Conservation (phyloP, 2,329 filamentous ascomycete genomes). For the Beauveria sp. region DNA sequence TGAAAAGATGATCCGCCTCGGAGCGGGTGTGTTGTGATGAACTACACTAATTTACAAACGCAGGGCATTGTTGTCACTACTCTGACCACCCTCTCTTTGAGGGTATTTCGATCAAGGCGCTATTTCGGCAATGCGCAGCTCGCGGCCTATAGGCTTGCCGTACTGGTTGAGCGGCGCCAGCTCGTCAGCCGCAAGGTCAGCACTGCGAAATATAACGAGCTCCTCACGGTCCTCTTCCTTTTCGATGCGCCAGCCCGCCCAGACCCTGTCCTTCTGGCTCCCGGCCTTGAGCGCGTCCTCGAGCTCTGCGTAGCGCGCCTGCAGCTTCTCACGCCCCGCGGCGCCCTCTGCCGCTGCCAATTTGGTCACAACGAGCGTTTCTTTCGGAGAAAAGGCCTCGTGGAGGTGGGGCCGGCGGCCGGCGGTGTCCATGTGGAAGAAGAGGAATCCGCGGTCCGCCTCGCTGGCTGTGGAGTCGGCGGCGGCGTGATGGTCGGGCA, state of each 20-base stretch:
- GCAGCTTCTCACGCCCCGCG: conserved; percentile 24
- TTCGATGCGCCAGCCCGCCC: conserved; percentile 36
- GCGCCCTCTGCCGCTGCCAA: conserved; percentile 25
- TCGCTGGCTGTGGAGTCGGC: conserved; percentile 23
- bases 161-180: conserved; percentile 17
- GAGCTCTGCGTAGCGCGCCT: conserved; percentile 24
- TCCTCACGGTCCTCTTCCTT: conserved; percentile 26
- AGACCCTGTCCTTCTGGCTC: conserved; percentile 24
- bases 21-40: neutral
- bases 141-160: neutral
- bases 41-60: conserved; percentile 1
- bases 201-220: conserved; percentile 33
- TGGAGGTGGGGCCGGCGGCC: conserved; percentile 18
- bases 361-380: conserved; percentile 28
- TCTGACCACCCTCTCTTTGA: neutral
- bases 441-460: conserved; percentile 21
- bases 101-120: neutral
- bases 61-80: neutral
- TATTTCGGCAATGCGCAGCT: conserved; percentile 1
- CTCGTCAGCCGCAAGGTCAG: conserved; percentile 27
- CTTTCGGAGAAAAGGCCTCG: conserved; percentile 18
- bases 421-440: conserved; percentile 35
- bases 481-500: conserved; percentile 18
- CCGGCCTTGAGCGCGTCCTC: conserved; percentile 24
- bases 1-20: neutral